Evolutionary conservation across 2,329 filamentous ascomycete species (phyloP).

Genomic region (Exophiala bonariae): DNA sequence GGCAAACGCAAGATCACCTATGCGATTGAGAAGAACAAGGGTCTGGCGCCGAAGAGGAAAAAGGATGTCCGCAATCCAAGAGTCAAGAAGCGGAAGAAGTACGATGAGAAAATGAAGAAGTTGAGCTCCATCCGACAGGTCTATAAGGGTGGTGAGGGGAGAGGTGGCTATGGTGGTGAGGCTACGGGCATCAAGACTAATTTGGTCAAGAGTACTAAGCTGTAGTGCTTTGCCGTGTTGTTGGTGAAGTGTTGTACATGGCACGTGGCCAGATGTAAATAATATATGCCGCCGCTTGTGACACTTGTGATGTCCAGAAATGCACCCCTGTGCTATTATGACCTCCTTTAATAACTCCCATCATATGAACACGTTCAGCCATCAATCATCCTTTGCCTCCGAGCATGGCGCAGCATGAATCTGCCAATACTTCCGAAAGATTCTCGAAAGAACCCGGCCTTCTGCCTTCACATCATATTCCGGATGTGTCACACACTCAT

Average conservation of each 20-base stretch:
- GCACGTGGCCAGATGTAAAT: too few species aligned
- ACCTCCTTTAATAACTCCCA: too few species aligned
- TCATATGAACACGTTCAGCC: too few species aligned
- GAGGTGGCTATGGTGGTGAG: slow-evolving; percentile 86
- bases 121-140: slow-evolving; percentile 79
- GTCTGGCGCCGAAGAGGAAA: slow-evolving; percentile 80
- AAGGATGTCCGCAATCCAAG: slow-evolving; percentile 94
- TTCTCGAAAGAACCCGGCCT: neutral
- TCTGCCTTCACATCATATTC: slow-evolving; percentile 18
- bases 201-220: slow-evolving; percentile 88
- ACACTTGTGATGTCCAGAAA: too few species aligned
- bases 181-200: slow-evolving; percentile 93
- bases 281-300: too few species aligned
- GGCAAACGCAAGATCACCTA: slow-evolving; percentile 93
- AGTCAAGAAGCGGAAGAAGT: slow-evolving; percentile 98
- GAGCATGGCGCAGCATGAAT: slow-evolving; percentile 15
- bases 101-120: slow-evolving; percentile 97
- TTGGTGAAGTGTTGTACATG: too few species aligned
- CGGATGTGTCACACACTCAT: slow-evolving; percentile 44
- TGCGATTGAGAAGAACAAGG: slow-evolving; percentile 97
- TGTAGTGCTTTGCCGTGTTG: too few species aligned
- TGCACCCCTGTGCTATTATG: too few species aligned
- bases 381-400: too few species aligned
- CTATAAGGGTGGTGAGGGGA: slow-evolving; percentile 82
- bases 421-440: slow-evolving; percentile 16